These are phyloP conservation scores for Phtheirospermum japonicum DNA, from an alignment of 257 asterid genomes.

Conservation along the genomic window DNA sequence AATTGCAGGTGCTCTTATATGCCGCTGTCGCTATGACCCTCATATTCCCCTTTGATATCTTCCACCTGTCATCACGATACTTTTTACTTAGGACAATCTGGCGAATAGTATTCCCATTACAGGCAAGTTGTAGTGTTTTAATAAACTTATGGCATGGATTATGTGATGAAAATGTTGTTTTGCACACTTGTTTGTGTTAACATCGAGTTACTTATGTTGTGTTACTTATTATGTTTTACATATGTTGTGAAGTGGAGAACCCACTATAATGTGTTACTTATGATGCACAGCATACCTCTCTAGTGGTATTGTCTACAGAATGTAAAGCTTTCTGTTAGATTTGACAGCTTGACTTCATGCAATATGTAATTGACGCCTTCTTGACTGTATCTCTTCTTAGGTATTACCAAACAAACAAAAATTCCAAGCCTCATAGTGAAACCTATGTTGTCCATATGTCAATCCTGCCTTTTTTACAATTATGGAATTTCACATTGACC, in stretches of 20 bases:
- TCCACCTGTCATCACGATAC: conserved; percentile 86
- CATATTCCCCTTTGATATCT: conserved; percentile 91
- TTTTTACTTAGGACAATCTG: conserved; percentile 84
- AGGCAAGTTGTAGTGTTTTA: conserved; percentile 59
- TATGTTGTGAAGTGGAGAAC: conserved; percentile 13
- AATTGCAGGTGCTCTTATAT: conserved; percentile 82
- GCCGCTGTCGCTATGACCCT: conserved; percentile 78
- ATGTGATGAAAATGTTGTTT: background rate
- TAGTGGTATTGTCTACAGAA: conserved; percentile 7
- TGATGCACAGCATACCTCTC: background rate
- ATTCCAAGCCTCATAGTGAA: conserved; percentile 17
- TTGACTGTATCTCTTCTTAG: conserved; percentile 3
- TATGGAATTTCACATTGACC: conserved; percentile 17
- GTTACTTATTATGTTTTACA: background rate
- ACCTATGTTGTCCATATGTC: conserved; percentile 19
- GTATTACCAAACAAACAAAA: conserved; percentile 18
- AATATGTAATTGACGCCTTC: background rate
- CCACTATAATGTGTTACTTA: background rate
- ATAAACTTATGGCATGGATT: conserved; percentile 13
- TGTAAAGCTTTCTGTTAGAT: conserved; percentile 21
- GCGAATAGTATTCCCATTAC: conserved; percentile 84
- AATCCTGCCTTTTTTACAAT: conserved; percentile 9
- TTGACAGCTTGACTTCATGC: conserved; percentile 6
- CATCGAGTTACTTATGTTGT: conserved; percentile 18
- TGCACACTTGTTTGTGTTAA: conserved; percentile 4